These are phyloP conservation scores for Bipolaris bicolor DNA, from an alignment of 2,329 filamentous ascomycete species.

Conservation along the genomic window DNA sequence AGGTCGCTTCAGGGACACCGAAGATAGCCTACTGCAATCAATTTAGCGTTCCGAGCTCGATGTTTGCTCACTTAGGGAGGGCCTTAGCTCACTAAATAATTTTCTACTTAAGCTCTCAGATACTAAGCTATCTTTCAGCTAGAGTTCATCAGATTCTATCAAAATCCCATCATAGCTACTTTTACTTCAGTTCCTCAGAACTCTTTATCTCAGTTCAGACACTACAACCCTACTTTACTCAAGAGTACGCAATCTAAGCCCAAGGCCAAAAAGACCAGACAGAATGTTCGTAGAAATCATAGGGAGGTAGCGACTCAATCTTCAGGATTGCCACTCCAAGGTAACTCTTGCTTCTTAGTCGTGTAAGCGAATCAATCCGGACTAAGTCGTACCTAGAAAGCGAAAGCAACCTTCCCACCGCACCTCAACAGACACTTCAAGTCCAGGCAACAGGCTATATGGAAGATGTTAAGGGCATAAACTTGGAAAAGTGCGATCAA, in stretches of 20 bases:
- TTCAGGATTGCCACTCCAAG: constrained; percentile 1
- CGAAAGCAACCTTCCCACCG: not conserved
- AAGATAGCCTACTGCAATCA: not conserved
- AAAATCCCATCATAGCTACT: constrained; percentile 3
- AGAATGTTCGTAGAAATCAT: not conserved
- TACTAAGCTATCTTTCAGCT: not conserved
- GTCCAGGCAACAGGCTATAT: not conserved
- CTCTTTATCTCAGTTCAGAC: not conserved
- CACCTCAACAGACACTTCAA: not conserved
- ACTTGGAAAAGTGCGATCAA: not conserved
- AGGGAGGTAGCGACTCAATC: not conserved
- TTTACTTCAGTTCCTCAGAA: constrained; percentile 7
- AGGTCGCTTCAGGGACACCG: not conserved
- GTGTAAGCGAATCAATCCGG: not conserved
- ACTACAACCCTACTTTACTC: not conserved
- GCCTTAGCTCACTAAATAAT: not conserved
- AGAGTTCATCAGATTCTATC: constrained; percentile 7
- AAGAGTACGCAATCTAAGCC: constrained; percentile 1
- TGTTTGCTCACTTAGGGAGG: constrained; percentile 6
- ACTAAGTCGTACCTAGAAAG: constrained; percentile 1
- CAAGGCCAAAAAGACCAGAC: not conserved
- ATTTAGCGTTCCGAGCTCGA: constrained; percentile 6
- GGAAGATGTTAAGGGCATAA: not conserved
- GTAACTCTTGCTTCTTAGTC: not conserved
- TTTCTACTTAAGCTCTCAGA: constrained; percentile 8